Evolutionary conservation across 306 rosid species (phyloP), one percentile per base, ranked within the genome.

Genomic region (Comarum palustre): DNA sequence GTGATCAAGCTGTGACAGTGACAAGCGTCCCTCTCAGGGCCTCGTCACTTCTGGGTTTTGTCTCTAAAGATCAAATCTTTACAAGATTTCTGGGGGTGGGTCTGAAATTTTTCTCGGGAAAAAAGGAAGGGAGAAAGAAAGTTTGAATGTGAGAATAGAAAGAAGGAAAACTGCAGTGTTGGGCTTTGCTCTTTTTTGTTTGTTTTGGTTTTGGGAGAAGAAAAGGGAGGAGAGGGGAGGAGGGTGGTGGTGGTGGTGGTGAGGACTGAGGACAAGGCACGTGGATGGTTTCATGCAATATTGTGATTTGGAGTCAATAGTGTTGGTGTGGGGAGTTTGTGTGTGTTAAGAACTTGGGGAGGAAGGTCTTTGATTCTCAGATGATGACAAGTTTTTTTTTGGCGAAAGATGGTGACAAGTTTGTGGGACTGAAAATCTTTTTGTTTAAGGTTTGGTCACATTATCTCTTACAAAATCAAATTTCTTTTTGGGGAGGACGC

Each of bases 51-150:
- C 7, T 52, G 47, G 39, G 14, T 46, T 47, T 69, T 34, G 63
- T 5, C 65, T 42, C 51, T 66, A 61, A 60, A 73, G 63, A 61
- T 22, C 61, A 13, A 14, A 39, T 15, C 50, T 27, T 54, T 36
- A 38, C 13, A 42, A 52, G 45, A 42, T 46, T 72, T 66, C 48
- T 59, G 71, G 38, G 47, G 76, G 66, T 61, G 51, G 47, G 36
- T 52, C 38, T 71, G 29, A 57, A 57, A 4, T 58, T 62, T 76
- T 81, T 79, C 77, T 82, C 79, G 81, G 87, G 77, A 78, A 84
- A 84, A 58, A 42, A 17, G 7, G 29, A 43, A 8, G 2, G 24
- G 31, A 41, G 27, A 41, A 73, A 41, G 77, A 80, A 75, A 78
- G 22, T 16, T 24, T 47, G 32, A 22, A 8, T 25, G 62, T 10